Evolutionary conservation across 192 early-diverging fungal genomes (phyloP).

Genomic region (Umbelopsis ramanniana): DNA sequence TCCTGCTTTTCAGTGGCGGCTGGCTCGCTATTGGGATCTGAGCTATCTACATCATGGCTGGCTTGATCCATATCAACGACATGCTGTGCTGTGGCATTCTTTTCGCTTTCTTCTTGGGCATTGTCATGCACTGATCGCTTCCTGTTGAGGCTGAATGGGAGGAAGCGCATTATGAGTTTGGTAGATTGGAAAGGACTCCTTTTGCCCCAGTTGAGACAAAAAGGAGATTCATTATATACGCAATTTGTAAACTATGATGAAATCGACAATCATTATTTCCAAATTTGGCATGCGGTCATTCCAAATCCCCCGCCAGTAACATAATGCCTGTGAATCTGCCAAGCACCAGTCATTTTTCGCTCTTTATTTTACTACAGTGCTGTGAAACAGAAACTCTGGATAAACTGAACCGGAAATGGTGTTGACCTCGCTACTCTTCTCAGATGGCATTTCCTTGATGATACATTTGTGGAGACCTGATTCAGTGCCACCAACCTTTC

Average conservation of each 20-base stretch:
- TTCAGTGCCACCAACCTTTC: too few relatives aligned
- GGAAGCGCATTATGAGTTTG: not conserved
- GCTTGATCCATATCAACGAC: not conserved
- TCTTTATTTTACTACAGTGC: too few relatives aligned
- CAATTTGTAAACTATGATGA: constrained; percentile 6
- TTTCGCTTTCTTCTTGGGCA: not conserved
- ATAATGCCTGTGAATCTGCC: too few relatives aligned
- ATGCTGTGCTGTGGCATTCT: not conserved
- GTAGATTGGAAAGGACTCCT: not conserved
- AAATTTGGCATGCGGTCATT: not conserved
- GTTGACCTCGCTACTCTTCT: too few relatives aligned
- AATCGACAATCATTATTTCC: constrained; percentile 4
- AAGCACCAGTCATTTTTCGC: too few relatives aligned
- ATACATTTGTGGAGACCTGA: too few relatives aligned
- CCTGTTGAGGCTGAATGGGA: not conserved
- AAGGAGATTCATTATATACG: not conserved
- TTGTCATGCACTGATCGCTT: constrained; percentile 3
- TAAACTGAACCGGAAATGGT: too few relatives aligned
- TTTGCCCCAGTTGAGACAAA: not conserved
- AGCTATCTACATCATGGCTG: not conserved
- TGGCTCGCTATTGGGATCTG: not conserved
- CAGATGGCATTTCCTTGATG: too few relatives aligned
- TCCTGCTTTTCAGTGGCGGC: not conserved
- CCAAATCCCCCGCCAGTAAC: not conserved
- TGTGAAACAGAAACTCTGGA: too few relatives aligned